A percentile compares a stretch with the other conserved stretches of the same genome.
phyloP scores from a whole-genome alignment of 2,329 filamentous ascomycete species.

The Calonectria montana region DNA sequence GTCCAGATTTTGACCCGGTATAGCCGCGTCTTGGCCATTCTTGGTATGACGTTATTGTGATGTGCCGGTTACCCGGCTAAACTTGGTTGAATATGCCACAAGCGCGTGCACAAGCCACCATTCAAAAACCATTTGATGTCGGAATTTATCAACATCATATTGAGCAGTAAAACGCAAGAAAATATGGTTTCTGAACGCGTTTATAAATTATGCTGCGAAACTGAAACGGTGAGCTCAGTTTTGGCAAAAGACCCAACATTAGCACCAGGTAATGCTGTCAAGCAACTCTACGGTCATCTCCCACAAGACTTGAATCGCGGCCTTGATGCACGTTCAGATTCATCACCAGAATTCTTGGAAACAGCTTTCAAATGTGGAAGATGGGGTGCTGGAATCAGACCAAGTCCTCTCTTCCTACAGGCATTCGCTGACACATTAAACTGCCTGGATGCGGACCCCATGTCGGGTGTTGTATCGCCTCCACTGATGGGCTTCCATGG shows the following conservation, averaged over 20 bases:
- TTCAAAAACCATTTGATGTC: not conserved
- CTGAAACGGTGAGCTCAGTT: slow-evolving; percentile 67
- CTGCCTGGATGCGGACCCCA: slow-evolving; percentile 63
- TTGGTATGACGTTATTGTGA: slow-evolving; percentile 5
- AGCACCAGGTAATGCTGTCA: slow-evolving; percentile 65
- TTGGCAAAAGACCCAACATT: slow-evolving; percentile 64
- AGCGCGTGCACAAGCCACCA: not conserved
- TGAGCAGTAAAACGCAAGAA: not conserved
- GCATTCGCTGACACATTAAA: slow-evolving; percentile 74
- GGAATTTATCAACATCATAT: not conserved
- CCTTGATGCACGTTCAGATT: slow-evolving; percentile 35
- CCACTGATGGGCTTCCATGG: slow-evolving; percentile 67
- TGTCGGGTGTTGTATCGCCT: slow-evolving; percentile 63
- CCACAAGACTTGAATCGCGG: slow-evolving; percentile 18
- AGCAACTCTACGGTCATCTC: slow-evolving; percentile 62
- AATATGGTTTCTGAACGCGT: slow-evolving; percentile 51
- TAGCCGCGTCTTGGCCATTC: not conserved
- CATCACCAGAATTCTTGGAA: slow-evolving; percentile 54
- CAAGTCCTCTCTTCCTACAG: slow-evolving; percentile 76
- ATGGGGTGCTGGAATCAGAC: slow-evolving; percentile 69
- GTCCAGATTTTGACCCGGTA: not conserved
- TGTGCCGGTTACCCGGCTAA: not conserved
- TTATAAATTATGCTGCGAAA: slow-evolving; percentile 62
- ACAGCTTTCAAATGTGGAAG: slow-evolving; percentile 71
- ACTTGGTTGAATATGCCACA: not conserved